Conservation (phyloP, 441 rosid genomes). For the Aleurites moluccanus region DNA sequence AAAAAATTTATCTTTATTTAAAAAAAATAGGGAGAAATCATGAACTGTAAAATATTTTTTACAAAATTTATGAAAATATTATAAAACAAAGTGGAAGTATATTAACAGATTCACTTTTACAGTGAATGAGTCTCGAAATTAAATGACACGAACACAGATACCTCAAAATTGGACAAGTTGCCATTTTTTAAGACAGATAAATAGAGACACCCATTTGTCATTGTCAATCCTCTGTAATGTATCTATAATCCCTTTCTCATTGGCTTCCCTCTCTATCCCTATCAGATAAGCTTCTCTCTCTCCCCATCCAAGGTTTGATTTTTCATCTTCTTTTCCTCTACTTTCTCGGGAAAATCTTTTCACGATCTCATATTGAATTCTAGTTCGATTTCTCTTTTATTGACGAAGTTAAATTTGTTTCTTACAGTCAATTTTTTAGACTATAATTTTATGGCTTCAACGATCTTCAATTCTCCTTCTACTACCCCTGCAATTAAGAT, state of each 20-base stretch:
- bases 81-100: too few species aligned
- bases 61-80: too few species aligned
- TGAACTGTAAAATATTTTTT: too few species aligned
- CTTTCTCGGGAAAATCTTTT: neutral
- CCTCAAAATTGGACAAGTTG: too few species aligned
- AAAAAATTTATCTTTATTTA: too few species aligned
- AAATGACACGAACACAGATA: too few species aligned
- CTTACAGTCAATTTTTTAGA: neutral
- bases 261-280: slow-evolving; percentile 1
- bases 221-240: slow-evolving; percentile 13
- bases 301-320: slow-evolving; percentile 13
- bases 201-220: neutral
- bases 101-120: too few species aligned
- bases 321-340: neutral
- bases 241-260: neutral
- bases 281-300: slow-evolving; percentile 11
- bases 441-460: slow-evolving; percentile 22
- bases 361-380: too few species aligned
- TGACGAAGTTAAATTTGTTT: neutral
- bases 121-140: too few species aligned
- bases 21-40: too few species aligned
- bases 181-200: too few species aligned
- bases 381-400: neutral
- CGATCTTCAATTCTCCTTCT: slow-evolving; percentile 20
- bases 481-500: slow-evolving; percentile 21